phyloP scores from a whole-genome alignment of 371 early-diverging fungal species.

The Rhizopus arrhizus region DNA sequence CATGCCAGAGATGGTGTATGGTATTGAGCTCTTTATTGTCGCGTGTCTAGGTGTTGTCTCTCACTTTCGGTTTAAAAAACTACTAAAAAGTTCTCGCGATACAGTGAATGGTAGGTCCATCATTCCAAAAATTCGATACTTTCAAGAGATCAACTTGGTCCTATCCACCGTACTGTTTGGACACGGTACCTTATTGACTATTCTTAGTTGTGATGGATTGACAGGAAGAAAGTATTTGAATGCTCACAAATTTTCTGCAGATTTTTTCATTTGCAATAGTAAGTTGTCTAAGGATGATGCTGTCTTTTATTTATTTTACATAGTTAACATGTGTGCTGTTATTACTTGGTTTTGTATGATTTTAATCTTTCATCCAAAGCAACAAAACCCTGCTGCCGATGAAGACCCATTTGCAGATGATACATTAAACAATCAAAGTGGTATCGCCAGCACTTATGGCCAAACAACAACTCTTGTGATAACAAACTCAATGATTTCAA shows the following conservation, averaged over 20 bases:
- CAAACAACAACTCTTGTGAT: conserved; percentile 14
- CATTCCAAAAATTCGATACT: conserved; percentile 46
- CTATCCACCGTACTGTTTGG: conserved; percentile 41
- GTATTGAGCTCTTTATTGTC: conserved; percentile 44
- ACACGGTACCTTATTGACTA: conserved; percentile 31
- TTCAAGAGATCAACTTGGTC: conserved; percentile 53
- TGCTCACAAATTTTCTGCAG: conserved; percentile 48
- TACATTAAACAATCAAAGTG: conserved; percentile 7
- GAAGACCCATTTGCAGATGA: conserved; percentile 1
- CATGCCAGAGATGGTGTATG: conserved; percentile 50
- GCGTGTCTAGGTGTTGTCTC: conserved; percentile 44
- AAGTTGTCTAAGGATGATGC: conserved; percentile 8
- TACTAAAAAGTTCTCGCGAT: conserved; percentile 35
- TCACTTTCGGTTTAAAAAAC: conserved; percentile 47
- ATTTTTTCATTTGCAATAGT: conserved; percentile 53
- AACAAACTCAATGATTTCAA: conserved; percentile 5
- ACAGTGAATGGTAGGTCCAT: conserved; percentile 41
- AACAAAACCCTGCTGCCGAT: not conserved
- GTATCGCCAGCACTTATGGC: conserved; percentile 9
- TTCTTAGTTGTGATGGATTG: conserved; percentile 48
- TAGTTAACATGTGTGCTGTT: conserved; percentile 30
- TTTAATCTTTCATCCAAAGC: conserved; percentile 29
- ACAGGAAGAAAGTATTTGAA: conserved; percentile 37
- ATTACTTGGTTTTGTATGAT: conserved; percentile 33
- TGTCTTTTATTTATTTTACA: too few species aligned